phyloP scores from a whole-genome alignment of 495 filamentous ascomycete species.

The Podospora fimiseda region DNA sequence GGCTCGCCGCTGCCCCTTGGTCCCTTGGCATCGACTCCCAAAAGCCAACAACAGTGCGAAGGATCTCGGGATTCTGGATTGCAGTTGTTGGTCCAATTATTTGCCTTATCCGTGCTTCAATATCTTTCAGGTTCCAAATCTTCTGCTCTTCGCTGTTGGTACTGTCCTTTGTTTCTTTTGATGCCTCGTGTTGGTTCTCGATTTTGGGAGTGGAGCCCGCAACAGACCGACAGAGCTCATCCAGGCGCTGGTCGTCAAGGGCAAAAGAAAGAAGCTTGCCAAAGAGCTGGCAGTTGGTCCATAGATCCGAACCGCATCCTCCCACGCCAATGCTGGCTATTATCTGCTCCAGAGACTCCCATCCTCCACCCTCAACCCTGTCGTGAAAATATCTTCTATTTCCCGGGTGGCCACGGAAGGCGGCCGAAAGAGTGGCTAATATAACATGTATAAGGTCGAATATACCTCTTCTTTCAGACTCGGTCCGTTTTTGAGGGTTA shows the following conservation, averaged over 20 bases:
- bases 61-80: conserved; percentile 57
- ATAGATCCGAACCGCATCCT: conserved; percentile 50
- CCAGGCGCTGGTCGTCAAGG: conserved; percentile 65
- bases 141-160: conserved; percentile 10
- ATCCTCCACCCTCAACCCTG: conserved; percentile 66
- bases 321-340: conserved; percentile 56
- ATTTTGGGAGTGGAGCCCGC: conserved; percentile 5
- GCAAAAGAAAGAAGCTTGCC: conserved; percentile 78
- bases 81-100: conserved; percentile 49
- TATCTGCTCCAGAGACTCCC: conserved; percentile 65
- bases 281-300: conserved; percentile 69
- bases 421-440: conserved; percentile 66
- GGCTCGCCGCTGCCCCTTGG: conserved; percentile 34
- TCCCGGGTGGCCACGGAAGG: conserved; percentile 72
- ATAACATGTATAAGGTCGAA: conserved; percentile 65
- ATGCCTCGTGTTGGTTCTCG: background rate
- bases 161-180: conserved; percentile 4
- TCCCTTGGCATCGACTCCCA: conserved; percentile 54
- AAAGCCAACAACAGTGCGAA: conserved; percentile 59
- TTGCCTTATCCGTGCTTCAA: conserved; percentile 38
- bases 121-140: conserved; percentile 23
- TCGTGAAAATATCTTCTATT: conserved; percentile 81
- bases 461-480: conserved; percentile 53
- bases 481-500: conserved; percentile 52
- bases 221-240: conserved; percentile 41